A percentile compares a stretch with the other conserved stretches of the same genome.
Evolutionary conservation across 2,329 filamentous ascomycete genomes (phyloP).

Genomic region (Claviceps paspali): DNA sequence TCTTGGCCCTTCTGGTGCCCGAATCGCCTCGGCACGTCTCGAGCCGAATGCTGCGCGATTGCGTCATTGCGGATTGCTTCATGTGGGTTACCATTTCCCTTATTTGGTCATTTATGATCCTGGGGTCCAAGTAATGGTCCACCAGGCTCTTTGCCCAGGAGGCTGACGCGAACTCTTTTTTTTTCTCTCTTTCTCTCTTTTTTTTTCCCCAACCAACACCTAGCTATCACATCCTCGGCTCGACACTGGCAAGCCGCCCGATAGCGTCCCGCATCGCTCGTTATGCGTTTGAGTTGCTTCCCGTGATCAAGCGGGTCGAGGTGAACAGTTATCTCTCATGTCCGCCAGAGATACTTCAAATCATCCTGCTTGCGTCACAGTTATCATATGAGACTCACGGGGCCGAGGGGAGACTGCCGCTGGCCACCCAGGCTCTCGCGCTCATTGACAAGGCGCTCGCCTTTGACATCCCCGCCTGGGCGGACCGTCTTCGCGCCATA

Average conservation of each 20-base stretch:
- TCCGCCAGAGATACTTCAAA: slow-evolving; percentile 26
- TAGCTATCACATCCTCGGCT: slow-evolving; percentile 27
- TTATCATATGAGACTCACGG: slow-evolving; percentile 23
- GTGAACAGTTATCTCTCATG: slow-evolving; percentile 28
- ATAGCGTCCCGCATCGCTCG: slow-evolving; percentile 24
- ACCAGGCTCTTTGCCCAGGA: neutral
- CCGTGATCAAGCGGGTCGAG: slow-evolving; percentile 26
- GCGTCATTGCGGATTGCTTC: slow-evolving; percentile 32
- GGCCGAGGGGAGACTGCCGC: slow-evolving; percentile 16
- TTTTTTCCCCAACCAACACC: neutral
- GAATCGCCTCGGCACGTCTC: slow-evolving; percentile 14
- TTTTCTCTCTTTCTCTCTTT: too few relatives aligned
- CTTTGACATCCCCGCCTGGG: slow-evolving; percentile 29
- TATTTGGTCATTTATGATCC: neutral
- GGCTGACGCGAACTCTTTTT: neutral
- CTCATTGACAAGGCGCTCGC: slow-evolving; percentile 26
- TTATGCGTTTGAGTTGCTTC: slow-evolving; percentile 23
- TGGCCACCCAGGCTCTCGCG: slow-evolving; percentile 21
- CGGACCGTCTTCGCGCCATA: slow-evolving; percentile 20
- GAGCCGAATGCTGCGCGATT: slow-evolving; percentile 25
- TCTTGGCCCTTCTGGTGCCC: slow-evolving; percentile 22
- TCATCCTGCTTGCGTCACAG: slow-evolving; percentile 29
- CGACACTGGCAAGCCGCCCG: slow-evolving; percentile 21
- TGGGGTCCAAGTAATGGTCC: neutral
- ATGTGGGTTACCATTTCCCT: slow-evolving; percentile 19